These are phyloP conservation scores for Aciculosporium take DNA, from an alignment of 2,329 filamentous ascomycete species.

Conservation along the genomic window DNA sequence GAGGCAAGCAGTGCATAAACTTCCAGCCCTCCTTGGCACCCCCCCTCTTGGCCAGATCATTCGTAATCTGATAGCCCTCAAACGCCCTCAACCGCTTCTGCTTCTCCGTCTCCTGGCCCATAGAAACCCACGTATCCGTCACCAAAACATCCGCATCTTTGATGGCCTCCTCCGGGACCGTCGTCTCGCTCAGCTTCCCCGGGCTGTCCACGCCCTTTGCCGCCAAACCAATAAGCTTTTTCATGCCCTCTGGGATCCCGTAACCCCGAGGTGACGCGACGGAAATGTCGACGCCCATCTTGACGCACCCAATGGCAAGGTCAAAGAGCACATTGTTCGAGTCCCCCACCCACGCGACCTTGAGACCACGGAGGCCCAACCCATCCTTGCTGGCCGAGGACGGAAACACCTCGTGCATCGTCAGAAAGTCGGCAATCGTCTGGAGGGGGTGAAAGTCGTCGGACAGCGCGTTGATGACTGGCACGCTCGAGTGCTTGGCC, in stretches of 20 bases:
- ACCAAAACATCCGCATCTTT: slow-evolving; percentile 79
- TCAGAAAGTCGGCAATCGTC: slow-evolving; percentile 86
- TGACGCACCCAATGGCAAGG: slow-evolving; percentile 72
- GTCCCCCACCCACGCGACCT: slow-evolving; percentile 92
- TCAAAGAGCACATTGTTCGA: slow-evolving; percentile 96
- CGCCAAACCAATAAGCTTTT: slow-evolving; percentile 53
- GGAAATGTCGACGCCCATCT: slow-evolving; percentile 72
- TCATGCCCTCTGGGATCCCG: slow-evolving; percentile 63
- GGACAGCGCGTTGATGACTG: slow-evolving; percentile 77
- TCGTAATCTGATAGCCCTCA: slow-evolving; percentile 78
- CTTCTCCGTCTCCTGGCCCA: slow-evolving; percentile 87
- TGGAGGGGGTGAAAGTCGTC: slow-evolving; percentile 90
- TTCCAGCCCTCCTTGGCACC: slow-evolving; percentile 84
- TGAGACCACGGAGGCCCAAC: slow-evolving; percentile 66
- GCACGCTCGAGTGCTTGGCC: slow-evolving; percentile 59
- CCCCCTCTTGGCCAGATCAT: slow-evolving; percentile 66
- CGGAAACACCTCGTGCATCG: slow-evolving; percentile 66
- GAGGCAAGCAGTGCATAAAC: slow-evolving; percentile 96
- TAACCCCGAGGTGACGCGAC: slow-evolving; percentile 82
- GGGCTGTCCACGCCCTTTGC: slow-evolving; percentile 40
- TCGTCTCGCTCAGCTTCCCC: slow-evolving; percentile 61
- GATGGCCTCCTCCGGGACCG: slow-evolving; percentile 69
- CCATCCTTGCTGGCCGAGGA: slow-evolving; percentile 27
- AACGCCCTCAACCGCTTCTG: slow-evolving; percentile 68
- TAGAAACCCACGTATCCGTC: slow-evolving; percentile 96